Conservation (phyloP, 352 stramenopile genomes). For the Phytophthora nicotianae region DNA sequence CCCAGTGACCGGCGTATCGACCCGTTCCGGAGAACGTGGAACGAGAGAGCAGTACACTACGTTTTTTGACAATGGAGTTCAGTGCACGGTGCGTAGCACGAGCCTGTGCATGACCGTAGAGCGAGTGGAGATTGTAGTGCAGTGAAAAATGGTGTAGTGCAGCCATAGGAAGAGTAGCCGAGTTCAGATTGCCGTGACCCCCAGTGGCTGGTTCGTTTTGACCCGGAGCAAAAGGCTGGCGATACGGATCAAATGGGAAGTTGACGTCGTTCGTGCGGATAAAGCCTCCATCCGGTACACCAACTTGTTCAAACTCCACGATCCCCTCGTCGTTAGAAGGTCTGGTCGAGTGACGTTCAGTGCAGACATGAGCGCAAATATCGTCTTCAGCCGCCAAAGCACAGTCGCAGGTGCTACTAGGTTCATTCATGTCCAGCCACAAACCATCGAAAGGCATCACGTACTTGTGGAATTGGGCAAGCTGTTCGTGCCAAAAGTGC, state of each 20-base stretch:
- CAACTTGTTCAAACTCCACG: constrained; percentile 20
- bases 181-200: constrained; percentile 76
- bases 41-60: constrained; percentile 69
- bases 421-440: constrained; percentile 88
- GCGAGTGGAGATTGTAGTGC: constrained; percentile 88
- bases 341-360: constrained; percentile 2
- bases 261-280: constrained; percentile 71
- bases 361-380: constrained; percentile 38
- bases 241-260: constrained; percentile 84
- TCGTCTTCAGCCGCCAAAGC: constrained; percentile 41
- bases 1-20: constrained; percentile 64
- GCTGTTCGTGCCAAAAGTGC: constrained; percentile 70
- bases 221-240: constrained; percentile 74
- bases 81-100: constrained; percentile 57
- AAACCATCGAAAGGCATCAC: constrained; percentile 78
- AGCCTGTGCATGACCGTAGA: constrained; percentile 78
- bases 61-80: constrained; percentile 53
- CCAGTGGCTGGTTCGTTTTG: constrained; percentile 45
- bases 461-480: constrained; percentile 62
- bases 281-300: constrained; percentile 38
- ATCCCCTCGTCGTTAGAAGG: background rate
- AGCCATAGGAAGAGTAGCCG: constrained; percentile 77
- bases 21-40: constrained; percentile 78
- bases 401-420: constrained; percentile 70
- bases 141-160: constrained; percentile 67